Evolutionary conservation across 495 filamentous ascomycete species (phyloP).

Genomic region (Penicillium soppii): DNA sequence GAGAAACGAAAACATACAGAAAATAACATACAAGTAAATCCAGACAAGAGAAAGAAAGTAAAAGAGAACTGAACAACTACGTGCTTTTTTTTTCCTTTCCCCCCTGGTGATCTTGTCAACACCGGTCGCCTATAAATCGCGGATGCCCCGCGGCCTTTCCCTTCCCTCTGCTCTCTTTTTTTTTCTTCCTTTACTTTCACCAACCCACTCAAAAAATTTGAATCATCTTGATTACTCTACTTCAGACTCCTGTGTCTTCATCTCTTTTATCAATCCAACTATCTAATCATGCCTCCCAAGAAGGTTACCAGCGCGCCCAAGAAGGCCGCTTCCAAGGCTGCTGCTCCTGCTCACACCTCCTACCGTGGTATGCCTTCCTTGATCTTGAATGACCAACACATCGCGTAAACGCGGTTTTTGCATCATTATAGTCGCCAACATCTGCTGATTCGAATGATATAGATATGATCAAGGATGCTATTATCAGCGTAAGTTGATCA

Average conservation of each 20-base stretch:
- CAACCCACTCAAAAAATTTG: constrained; percentile 10
- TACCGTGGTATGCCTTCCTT: constrained; percentile 59
- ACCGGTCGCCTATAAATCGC: constrained; percentile 51
- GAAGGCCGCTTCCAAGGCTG: constrained; percentile 52
- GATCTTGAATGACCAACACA: constrained; percentile 40
- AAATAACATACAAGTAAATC: constrained; percentile 13
- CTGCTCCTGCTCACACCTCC: constrained; percentile 53
- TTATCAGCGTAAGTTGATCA: constrained; percentile 62
- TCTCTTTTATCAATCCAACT: constrained; percentile 18
- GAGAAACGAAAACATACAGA: constrained; percentile 10
- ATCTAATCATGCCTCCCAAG: constrained; percentile 53
- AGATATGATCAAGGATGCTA: constrained; percentile 71
- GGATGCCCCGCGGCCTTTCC: constrained; percentile 49
- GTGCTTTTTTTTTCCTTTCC: constrained; percentile 9
- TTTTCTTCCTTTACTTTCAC: constrained; percentile 15
- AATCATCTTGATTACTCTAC: constrained; percentile 15
- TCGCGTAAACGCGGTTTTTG: constrained; percentile 38
- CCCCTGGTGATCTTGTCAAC: constrained; percentile 45
- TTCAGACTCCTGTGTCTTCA: constrained; percentile 12
- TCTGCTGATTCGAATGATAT: constrained; percentile 50
- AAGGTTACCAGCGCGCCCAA: constrained; percentile 49
- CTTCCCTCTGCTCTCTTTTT: constrained; percentile 33
- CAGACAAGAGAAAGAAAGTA: constrained; percentile 10
- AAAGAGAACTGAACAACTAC: constrained; percentile 18
- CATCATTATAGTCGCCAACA: constrained; percentile 42